Evolutionary conservation across 441 rosid genomes (phyloP), one percentile per base, ranked within the genome.

Genomic region (Erodium trifolium): DNA sequence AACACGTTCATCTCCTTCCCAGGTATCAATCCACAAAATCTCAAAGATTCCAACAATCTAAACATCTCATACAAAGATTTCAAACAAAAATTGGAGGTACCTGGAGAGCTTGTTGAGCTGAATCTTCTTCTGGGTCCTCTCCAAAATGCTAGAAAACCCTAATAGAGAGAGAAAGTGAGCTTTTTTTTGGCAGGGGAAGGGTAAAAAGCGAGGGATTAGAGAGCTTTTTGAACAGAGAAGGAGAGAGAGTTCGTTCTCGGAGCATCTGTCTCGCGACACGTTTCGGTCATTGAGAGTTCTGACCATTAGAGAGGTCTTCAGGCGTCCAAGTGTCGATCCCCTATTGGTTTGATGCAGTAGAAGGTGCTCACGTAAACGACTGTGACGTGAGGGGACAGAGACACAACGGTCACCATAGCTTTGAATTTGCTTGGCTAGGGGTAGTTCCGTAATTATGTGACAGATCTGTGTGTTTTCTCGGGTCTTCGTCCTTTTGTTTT

Each of bases 121-220:
- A 67, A 70, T 67, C 66, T 68, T 66, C 67, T 6, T 9, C 19
- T n/a, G 70, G 74, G 66, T 8, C 19, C 51, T 65, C 34, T 11
- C 5, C 31, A 10, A 47, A 71, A 64, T 4, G 55, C 39, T 37
- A 57, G 65, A 55, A 65, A 75, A 77, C 78, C 83, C 76, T 68
- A 72, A 68, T 14, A 53, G 75, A 71, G 69, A 71, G 76, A 68
- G 71, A 47, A 12, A 51, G 55, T 0, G 0, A 29, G 11, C 49
- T 43, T 4, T 1, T 16, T 16, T 55, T 14, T 55, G 55, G 12
- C 39, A 19, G 47, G 63, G 35, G 39, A 9, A 27, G n/a, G 53
- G 16, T 14, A 66, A 16, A 43, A 57, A 72, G 68, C 17, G 76
- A 80, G 72, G 78, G 80, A 77, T 68, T 68, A n/a, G 60, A 0